Evolutionary conservation across 164 flowering plant genomes (phyloP).

Genomic region (Magnolia kwangsiensis): DNA sequence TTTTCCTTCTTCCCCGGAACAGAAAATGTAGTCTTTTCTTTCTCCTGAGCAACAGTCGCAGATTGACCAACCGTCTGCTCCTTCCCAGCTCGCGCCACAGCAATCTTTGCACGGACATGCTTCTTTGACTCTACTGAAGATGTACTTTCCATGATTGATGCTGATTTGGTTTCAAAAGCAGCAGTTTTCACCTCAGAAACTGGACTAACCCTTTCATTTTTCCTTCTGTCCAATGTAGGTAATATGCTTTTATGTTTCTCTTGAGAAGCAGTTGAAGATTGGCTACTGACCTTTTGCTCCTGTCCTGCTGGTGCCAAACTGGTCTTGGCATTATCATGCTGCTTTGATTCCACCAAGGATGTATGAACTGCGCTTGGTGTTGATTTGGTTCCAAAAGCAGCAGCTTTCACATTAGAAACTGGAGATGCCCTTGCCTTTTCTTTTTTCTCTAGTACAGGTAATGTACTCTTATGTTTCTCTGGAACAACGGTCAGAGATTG

Average conservation of each 20-base stretch:
- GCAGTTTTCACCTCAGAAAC: constrained; percentile 7
- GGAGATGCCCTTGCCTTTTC: not conserved
- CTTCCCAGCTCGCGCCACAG: too few relatives aligned
- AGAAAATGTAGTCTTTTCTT: not conserved
- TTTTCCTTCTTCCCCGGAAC: not conserved
- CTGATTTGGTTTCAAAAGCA: constrained; percentile 1
- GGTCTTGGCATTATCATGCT: not conserved
- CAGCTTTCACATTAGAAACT: not conserved
- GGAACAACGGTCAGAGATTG: not conserved
- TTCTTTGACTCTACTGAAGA: not conserved
- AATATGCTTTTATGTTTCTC: not conserved
- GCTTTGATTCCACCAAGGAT: not conserved
- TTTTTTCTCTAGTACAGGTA: not conserved
- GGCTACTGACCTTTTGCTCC: not conserved
- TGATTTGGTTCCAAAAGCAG: not conserved
- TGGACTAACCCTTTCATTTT: not conserved
- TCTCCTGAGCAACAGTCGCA: constrained; percentile 8
- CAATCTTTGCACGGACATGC: constrained; percentile 5
- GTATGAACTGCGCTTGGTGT: not conserved
- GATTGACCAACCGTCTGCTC: not conserved
- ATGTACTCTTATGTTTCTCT: not conserved
- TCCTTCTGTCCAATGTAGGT: not conserved
- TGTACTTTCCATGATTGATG: not conserved
- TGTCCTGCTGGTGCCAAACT: not conserved
- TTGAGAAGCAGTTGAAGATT: constrained; percentile 11